Percentiles rank a stretch among this genome's conserved stretches.
These are phyloP conservation scores for Teratosphaeria gauchensis DNA, from an alignment of 2,329 filamentous ascomycete species.

Conservation along the genomic window DNA sequence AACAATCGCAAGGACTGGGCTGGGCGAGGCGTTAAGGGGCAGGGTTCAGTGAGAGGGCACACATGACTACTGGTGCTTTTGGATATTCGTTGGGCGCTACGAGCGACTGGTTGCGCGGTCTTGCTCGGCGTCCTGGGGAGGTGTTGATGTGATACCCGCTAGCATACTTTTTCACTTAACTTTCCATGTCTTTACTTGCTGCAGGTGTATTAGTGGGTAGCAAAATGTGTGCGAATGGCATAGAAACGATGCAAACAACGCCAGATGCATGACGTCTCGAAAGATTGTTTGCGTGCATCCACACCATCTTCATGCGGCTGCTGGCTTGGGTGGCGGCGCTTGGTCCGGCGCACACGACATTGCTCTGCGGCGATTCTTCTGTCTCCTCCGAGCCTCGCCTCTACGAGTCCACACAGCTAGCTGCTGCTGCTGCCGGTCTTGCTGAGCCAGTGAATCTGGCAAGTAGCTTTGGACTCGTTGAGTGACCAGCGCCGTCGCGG, in stretches of 20 bases:
- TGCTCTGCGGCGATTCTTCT: too few relatives aligned
- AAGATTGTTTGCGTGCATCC: too few relatives aligned
- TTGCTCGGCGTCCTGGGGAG: neutral
- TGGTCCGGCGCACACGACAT: too few relatives aligned
- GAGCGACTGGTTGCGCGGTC: neutral
- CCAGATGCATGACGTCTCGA: neutral
- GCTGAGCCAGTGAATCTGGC: too few relatives aligned
- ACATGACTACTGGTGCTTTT: neutral
- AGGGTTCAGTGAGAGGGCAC: neutral
- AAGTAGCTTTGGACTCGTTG: too few relatives aligned
- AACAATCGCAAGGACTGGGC: neutral
- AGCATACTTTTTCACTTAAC: neutral
- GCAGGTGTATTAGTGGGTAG: neutral
- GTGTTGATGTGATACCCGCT: neutral
- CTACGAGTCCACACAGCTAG: too few relatives aligned
- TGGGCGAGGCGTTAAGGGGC: neutral
- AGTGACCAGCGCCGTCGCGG: too few relatives aligned
- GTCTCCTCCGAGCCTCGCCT: too few relatives aligned
- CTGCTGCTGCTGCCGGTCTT: too few relatives aligned
- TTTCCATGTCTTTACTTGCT: neutral
- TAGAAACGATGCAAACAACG: neutral
- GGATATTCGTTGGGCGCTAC: neutral
- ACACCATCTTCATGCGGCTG: too few relatives aligned
- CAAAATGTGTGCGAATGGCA: neutral
- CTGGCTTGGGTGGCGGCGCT: too few relatives aligned